Evolutionary conservation across 2,329 filamentous ascomycete species (phyloP).

Genomic region (Alternaria rosae): DNA sequence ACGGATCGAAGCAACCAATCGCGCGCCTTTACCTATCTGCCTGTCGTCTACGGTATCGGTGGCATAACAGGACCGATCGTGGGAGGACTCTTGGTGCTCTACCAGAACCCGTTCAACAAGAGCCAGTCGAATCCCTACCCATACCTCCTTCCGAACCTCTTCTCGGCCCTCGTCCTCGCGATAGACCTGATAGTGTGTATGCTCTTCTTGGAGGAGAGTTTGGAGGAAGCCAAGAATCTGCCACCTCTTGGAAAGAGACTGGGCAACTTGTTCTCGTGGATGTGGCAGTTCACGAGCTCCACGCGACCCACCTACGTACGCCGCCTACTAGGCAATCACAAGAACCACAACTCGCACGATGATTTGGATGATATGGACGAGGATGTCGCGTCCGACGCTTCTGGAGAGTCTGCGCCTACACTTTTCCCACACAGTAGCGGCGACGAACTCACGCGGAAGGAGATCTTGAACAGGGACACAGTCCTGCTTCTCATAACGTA

Average conservation of each 20-base stretch:
- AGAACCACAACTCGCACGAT: conserved; percentile 37
- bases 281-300: conserved; percentile 73
- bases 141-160: conserved; percentile 83
- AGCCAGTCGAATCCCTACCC: conserved; percentile 70
- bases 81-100: conserved; percentile 82
- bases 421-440: conserved; percentile 54
- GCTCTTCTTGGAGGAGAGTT: conserved; percentile 87
- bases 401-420: conserved; percentile 41
- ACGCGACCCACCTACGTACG: conserved; percentile 67
- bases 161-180: conserved; percentile 75
- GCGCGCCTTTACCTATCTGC: conserved; percentile 89
- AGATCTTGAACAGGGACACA: conserved; percentile 80
- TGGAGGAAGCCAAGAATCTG: conserved; percentile 70
- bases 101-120: conserved; percentile 63
- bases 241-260: conserved; percentile 67
- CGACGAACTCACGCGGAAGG: conserved; percentile 59
- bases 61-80: conserved; percentile 91
- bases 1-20: conserved; percentile 96
- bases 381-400: conserved; percentile 52
- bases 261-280: conserved; percentile 68
- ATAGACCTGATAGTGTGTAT: conserved; percentile 75
- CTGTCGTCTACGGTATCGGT: conserved; percentile 93
- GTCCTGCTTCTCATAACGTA: conserved; percentile 84
- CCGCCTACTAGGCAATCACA: conserved; percentile 40
- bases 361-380: conserved; percentile 54